Evolutionary conservation across 352 stramenopile genomes (phyloP).

Genomic region (Phytophthora melonis): DNA sequence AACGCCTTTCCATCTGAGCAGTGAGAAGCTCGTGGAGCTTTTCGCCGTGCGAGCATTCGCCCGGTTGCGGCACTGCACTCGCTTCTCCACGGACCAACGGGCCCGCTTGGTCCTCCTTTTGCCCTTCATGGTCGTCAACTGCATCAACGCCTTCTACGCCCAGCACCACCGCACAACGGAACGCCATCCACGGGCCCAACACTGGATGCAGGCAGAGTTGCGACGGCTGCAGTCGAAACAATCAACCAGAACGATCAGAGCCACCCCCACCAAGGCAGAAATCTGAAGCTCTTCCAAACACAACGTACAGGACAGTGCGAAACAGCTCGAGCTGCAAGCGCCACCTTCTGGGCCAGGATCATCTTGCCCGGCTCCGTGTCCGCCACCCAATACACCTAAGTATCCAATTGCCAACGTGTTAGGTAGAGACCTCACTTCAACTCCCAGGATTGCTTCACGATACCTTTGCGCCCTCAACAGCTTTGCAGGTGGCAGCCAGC

Average conservation of each 20-base stretch:
- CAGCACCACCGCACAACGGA: constrained; percentile 71
- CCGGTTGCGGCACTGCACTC: constrained; percentile 26
- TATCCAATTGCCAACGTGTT: background rate
- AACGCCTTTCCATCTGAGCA: constrained; percentile 59
- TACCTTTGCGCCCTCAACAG: constrained; percentile 37
- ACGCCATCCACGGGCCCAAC: constrained; percentile 74
- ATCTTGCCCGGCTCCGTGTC: constrained; percentile 76
- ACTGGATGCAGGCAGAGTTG: constrained; percentile 75
- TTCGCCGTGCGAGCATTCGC: constrained; percentile 52
- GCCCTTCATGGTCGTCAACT: background rate
- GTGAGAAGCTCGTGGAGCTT: constrained; percentile 47
- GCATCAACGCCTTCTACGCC: constrained; percentile 36
- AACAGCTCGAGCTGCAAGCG: constrained; percentile 53
- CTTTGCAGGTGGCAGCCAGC: constrained; percentile 21
- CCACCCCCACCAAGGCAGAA: background rate
- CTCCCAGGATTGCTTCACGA: background rate
- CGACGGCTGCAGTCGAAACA: constrained; percentile 40
- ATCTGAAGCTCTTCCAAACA: background rate
- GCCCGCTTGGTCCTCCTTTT: constrained; percentile 7
- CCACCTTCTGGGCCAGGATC: constrained; percentile 81
- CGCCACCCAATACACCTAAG: constrained; percentile 70
- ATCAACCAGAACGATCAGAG: background rate
- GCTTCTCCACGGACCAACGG: constrained; percentile 22
- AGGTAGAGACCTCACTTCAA: background rate
- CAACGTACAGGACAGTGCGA: constrained; percentile 54